A percentile compares a stretch with the other conserved stretches of the same genome.
These are phyloP conservation scores for Ganoderma lingzhi DNA, from an alignment of 1,284 basidiomycete species.

Conservation along the genomic window DNA sequence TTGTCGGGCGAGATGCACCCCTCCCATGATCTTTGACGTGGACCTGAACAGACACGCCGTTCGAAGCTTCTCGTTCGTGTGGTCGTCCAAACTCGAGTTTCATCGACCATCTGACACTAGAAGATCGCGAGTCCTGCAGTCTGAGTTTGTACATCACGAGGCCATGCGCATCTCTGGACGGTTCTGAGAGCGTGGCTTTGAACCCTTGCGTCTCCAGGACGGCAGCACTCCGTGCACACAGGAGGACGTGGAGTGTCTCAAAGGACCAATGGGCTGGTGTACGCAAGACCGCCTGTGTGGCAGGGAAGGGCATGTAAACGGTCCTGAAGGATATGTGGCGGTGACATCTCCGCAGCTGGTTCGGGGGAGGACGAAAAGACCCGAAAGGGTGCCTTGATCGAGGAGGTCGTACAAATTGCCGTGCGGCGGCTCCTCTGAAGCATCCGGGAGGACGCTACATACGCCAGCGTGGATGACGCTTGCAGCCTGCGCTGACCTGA, in stretches of 20 bases:
- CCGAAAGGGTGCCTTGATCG: neutral
- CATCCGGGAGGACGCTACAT: neutral
- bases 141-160: constrained; percentile 3
- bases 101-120: neutral
- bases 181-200: neutral
- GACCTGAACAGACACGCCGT: neutral
- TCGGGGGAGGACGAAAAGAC: neutral
- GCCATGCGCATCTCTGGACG: neutral
- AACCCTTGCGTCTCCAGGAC: neutral
- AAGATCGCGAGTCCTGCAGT: neutral
- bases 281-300: neutral
- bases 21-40: neutral
- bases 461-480: neutral
- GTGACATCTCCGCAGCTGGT: neutral
- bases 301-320: neutral
- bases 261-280: neutral
- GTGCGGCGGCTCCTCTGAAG: neutral
- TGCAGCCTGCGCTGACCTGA: neutral
- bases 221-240: neutral
- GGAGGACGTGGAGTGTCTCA: neutral
- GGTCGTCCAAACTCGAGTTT: neutral
- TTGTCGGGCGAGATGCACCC: too few species aligned
- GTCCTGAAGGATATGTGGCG: neutral
- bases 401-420: neutral
- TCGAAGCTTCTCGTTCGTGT: neutral